Evolutionary conservation across 192 early-diverging fungal species (phyloP).

Genomic region (Coemansia sp.): DNA sequence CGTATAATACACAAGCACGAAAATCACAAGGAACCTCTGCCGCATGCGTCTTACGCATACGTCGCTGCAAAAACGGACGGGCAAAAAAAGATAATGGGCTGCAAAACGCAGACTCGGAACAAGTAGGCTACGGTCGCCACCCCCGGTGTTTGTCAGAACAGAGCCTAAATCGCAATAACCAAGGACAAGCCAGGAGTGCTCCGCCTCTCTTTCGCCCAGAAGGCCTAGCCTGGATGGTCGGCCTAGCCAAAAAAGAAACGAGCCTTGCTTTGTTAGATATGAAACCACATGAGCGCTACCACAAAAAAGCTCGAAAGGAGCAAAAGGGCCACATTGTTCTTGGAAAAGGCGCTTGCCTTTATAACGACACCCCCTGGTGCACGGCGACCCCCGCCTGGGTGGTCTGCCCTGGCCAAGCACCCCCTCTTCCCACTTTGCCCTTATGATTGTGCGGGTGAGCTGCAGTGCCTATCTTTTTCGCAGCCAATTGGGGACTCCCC

Average conservation of each 20-base stretch:
- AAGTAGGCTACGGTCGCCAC: not conserved
- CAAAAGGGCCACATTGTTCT: not conserved
- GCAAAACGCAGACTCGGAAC: conserved; percentile 6
- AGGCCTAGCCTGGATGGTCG: not conserved
- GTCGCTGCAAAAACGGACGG: conserved; percentile 1
- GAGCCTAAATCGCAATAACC: conserved; percentile 5
- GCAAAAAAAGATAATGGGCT: conserved; percentile 1
- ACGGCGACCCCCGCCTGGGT: not conserved
- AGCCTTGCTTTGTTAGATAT: not conserved
- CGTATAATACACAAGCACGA: conserved; percentile 35
- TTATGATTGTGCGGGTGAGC: conserved; percentile 6
- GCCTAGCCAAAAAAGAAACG: not conserved
- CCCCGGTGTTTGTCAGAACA: not conserved
- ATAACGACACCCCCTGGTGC: not conserved
- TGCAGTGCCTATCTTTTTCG: not conserved
- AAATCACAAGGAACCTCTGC: conserved; percentile 32
- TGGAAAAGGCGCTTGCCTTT: not conserved
- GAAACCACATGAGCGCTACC: not conserved
- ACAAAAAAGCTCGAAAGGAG: not conserved
- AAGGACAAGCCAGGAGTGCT: not conserved
- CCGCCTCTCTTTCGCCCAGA: not conserved
- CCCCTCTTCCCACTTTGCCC: not conserved
- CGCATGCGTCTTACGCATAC: conserved; percentile 15
- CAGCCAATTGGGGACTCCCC: not conserved
- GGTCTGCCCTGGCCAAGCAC: not conserved